Conservation (phyloP, 2,329 filamentous ascomycete genomes). For the Kalmusia sp. region DNA sequence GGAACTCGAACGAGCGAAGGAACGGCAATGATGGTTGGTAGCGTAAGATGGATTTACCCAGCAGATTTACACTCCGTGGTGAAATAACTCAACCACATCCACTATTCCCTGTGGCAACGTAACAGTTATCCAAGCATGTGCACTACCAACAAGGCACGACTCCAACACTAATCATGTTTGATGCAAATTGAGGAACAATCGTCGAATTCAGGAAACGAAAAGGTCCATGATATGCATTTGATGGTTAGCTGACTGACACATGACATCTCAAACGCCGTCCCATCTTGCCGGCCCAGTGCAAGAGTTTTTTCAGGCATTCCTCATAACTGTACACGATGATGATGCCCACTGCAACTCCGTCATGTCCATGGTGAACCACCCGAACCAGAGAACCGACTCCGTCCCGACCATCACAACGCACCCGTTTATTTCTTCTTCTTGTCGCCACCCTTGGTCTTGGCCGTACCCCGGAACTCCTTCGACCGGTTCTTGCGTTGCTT, state of each 20-base stretch:
- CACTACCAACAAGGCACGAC: background rate
- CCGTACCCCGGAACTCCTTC: constrained; percentile 97
- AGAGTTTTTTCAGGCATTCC: constrained; percentile 48
- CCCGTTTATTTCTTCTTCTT: constrained; percentile 72
- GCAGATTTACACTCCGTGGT: too few species aligned
- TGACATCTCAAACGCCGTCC: constrained; percentile 48
- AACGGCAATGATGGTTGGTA: too few species aligned
- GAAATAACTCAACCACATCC: too few species aligned
- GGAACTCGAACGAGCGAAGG: too few species aligned
- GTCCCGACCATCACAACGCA: constrained; percentile 36
- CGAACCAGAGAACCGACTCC: constrained; percentile 41
- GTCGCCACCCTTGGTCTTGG: constrained; percentile 96
- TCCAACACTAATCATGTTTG: background rate
- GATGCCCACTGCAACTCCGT: constrained; percentile 44
- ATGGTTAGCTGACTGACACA: constrained; percentile 45
- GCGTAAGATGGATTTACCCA: too few species aligned
- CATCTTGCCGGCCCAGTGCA: constrained; percentile 46
- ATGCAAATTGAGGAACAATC: background rate
- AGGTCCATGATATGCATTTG: constrained; percentile 50
- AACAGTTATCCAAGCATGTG: too few species aligned
- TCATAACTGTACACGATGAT: constrained; percentile 48
- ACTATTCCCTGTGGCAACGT: too few species aligned
- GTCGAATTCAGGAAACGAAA: constrained; percentile 17
- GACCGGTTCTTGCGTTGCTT: constrained; percentile 99
- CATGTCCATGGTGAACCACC: constrained; percentile 40